Evolutionary conservation across 108 stramenopile species (phyloP).

Genomic region (Stephanodiscus triporus): DNA sequence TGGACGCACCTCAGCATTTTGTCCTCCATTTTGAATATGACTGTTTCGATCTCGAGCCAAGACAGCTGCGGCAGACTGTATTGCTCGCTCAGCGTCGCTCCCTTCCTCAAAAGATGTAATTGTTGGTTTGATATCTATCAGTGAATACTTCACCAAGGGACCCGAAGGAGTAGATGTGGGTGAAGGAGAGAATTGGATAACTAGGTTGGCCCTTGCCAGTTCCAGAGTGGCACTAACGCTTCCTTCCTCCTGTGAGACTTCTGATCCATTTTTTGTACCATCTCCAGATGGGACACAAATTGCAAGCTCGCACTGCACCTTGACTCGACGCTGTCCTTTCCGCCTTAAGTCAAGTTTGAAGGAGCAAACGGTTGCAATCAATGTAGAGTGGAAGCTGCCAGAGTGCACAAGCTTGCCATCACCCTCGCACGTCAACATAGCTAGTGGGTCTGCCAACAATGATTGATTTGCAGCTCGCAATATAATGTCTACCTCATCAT

Average conservation of each 20-base stretch:
- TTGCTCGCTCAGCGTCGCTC: conserved; percentile 25
- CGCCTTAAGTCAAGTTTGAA: conserved; percentile 50
- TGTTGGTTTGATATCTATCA: conserved; percentile 41
- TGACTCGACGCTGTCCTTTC: conserved; percentile 48
- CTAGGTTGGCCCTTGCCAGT: conserved; percentile 55
- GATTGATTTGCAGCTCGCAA: conserved; percentile 81
- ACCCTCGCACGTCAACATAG: conserved; percentile 69
- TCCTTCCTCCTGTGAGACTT: conserved; percentile 25
- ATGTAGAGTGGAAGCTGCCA: conserved; percentile 50
- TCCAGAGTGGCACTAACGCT: conserved; percentile 38
- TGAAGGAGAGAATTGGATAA: conserved; percentile 64
- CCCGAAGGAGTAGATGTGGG: conserved; percentile 50
- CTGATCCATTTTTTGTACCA: conserved; percentile 42
- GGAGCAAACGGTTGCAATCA: conserved; percentile 44
- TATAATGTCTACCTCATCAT: conserved; percentile 45
- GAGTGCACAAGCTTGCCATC: conserved; percentile 63
- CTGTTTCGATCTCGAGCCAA: conserved; percentile 41
- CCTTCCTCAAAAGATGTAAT: conserved; percentile 31
- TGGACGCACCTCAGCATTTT: conserved; percentile 4
- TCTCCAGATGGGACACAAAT: conserved; percentile 51
- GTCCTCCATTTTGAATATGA: conserved; percentile 21
- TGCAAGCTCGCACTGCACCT: conserved; percentile 51
- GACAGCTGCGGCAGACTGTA: conserved; percentile 43
- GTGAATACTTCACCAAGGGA: conserved; percentile 43
- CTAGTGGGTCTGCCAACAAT: conserved; percentile 75